Conservation (phyloP, 2,329 filamentous ascomycete species). For the Fonsecaea nubica region DNA sequence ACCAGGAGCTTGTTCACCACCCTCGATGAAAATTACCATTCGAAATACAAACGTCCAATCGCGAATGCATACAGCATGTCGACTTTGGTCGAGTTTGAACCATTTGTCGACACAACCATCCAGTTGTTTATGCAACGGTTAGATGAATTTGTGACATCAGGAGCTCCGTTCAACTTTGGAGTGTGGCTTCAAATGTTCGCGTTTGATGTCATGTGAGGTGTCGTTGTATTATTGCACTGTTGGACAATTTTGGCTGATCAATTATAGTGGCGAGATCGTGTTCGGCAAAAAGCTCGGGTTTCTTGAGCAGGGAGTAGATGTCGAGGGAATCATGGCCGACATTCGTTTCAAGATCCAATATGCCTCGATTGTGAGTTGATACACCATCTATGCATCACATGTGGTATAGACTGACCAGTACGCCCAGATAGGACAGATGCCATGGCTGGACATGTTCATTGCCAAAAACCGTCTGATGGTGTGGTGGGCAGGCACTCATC, state of each 20-base stretch:
- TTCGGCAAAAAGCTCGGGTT: slow-evolving; percentile 58
- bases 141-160: too few species aligned
- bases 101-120: slow-evolving; percentile 73
- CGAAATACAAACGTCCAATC: slow-evolving; percentile 74
- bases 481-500: slow-evolving; percentile 41
- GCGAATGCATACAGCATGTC: slow-evolving; percentile 67
- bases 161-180: too few species aligned
- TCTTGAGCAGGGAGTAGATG: slow-evolving; percentile 55
- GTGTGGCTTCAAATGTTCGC: slow-evolving; percentile 49
- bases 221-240: too few species aligned
- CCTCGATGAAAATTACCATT: slow-evolving; percentile 74
- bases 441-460: neutral
- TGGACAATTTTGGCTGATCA: too few species aligned
- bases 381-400: too few species aligned
- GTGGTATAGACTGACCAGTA: too few species aligned
- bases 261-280: slow-evolving; percentile 42
- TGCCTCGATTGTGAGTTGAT: too few species aligned
- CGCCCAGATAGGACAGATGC: slow-evolving; percentile 9
- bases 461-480: neutral
- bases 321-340: neutral
- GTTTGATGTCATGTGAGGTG: slow-evolving; percentile 43
- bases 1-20: slow-evolving; percentile 64
- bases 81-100: slow-evolving; percentile 57
- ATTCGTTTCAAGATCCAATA: neutral
- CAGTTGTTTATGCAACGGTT: too few species aligned